Base-by-base conservation (phyloP, 2,329 filamentous ascomycete species). In the Tolypocladium paradoxum region DNA sequence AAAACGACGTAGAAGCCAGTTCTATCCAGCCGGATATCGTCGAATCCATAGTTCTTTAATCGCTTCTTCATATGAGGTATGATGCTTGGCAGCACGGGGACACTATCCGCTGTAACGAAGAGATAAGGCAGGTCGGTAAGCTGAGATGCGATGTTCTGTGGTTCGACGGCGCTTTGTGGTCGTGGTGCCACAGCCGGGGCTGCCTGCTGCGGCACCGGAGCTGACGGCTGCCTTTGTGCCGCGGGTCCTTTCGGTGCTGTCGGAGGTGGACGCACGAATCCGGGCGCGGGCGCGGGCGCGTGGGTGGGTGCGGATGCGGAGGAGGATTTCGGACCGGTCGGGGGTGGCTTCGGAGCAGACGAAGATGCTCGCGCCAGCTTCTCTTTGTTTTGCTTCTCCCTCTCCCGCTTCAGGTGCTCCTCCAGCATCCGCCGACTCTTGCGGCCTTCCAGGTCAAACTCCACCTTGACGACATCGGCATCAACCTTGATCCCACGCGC, bases 1-100 rank as follows among this genome's bases (percentile, higher is more conserved):
- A 99, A 99, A n/a, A 90, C 76, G 51, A 97, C 83, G 66, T 89
- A 97, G 68, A 96, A 99, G 0, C 93, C 93, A 0, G 83, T 86
- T 54, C 82, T 82, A 66, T 99, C 93, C 55, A 88, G 83, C 35
- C 90, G 82, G 50, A 99, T 86, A 49, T 90, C 84, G 58, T 88
- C 84, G 70, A 91, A 89, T 55, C 82, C 77, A 66, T 88, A 96
- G 50, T 84, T 83, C 68, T 92, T 93, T 52, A 97, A 75, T 50
- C 92, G 82, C 69, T 92, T 95, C 71, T 90, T 89, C 73, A 99
- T 79, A 71, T 99, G 93, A 4, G 87, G 83, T 53, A 96, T 82
- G 1, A 92, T 97, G 27, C 89, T 87, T 34, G 80, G 78, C 64
- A 96, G 82, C 14, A 95, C 87, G 1, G 93, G 93, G 2, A 99